A percentile compares a stretch with the other conserved stretches of the same genome.
These are phyloP conservation scores for Gillenia trifoliata DNA, from an alignment of 306 rosid species.

Conservation along the genomic window DNA sequence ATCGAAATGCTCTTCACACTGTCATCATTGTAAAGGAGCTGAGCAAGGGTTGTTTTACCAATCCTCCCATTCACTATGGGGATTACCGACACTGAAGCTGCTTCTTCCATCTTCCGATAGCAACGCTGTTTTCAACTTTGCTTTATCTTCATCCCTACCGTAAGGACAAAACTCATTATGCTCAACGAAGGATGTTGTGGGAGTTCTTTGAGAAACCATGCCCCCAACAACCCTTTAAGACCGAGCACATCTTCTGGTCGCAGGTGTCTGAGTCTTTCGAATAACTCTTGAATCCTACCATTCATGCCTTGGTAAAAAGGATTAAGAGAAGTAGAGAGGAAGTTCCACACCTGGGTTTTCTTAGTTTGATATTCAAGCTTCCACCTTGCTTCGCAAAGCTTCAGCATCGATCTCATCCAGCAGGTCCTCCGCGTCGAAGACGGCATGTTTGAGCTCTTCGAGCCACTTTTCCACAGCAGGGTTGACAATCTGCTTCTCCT, in stretches of 20 bases:
- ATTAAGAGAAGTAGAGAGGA: background rate
- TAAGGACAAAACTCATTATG: background rate
- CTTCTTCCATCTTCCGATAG: background rate
- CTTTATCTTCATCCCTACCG: background rate
- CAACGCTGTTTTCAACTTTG: background rate
- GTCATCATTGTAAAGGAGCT: background rate
- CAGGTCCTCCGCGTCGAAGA: background rate
- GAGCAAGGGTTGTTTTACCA: conserved; percentile 9
- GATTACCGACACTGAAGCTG: background rate
- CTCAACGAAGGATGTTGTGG: background rate
- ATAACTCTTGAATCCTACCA: background rate
- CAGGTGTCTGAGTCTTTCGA: background rate
- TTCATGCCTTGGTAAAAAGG: background rate
- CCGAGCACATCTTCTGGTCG: background rate
- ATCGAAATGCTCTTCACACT: background rate
- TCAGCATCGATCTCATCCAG: background rate
- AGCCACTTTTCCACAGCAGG: background rate
- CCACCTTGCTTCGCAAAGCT: background rate
- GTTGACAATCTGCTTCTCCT: background rate
- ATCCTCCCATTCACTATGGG: background rate
- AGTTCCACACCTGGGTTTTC: background rate
- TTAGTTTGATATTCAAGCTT: background rate
- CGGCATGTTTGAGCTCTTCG: background rate
- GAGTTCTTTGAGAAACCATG: background rate
- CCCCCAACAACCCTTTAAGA: background rate